phyloP scores from a whole-genome alignment of 75 land plant species.

The Selaginella tamariscina region DNA sequence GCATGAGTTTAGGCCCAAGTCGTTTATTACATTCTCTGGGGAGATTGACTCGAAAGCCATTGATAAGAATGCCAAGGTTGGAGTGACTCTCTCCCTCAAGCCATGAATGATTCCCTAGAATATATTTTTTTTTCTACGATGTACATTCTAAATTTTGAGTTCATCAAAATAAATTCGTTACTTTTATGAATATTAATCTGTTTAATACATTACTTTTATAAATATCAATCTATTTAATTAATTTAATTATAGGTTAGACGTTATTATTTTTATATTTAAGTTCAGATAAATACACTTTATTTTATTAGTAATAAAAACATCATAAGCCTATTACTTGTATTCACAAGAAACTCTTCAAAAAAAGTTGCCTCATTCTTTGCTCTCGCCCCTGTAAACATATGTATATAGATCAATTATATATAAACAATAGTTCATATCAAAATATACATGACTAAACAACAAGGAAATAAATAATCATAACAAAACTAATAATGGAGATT shows the following conservation, averaged over 20 bases:
- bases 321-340: too few species aligned
- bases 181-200: too few species aligned
- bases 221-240: too few species aligned
- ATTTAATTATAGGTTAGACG: too few species aligned
- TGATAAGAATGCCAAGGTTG: not conserved
- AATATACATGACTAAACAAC: not conserved
- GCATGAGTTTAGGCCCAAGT: not conserved
- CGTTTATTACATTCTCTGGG: slow-evolving; percentile 41
- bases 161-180: too few species aligned
- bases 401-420: too few species aligned
- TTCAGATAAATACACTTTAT: too few species aligned
- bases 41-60: slow-evolving; percentile 42
- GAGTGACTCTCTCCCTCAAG: not conserved
- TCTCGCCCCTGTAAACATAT: not conserved
- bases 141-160: not conserved
- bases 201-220: too few species aligned
- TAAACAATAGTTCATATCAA: slow-evolving; percentile 12
- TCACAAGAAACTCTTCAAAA: not conserved
- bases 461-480: not conserved
- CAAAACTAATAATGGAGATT: slow-evolving; percentile 7
- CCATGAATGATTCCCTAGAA: not conserved
- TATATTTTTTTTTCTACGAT: not conserved
- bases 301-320: too few species aligned
- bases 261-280: too few species aligned
- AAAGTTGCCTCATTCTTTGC: not conserved